Conservation (phyloP, 805 yeast species). For the Yarrowia alimentaria region DNA sequence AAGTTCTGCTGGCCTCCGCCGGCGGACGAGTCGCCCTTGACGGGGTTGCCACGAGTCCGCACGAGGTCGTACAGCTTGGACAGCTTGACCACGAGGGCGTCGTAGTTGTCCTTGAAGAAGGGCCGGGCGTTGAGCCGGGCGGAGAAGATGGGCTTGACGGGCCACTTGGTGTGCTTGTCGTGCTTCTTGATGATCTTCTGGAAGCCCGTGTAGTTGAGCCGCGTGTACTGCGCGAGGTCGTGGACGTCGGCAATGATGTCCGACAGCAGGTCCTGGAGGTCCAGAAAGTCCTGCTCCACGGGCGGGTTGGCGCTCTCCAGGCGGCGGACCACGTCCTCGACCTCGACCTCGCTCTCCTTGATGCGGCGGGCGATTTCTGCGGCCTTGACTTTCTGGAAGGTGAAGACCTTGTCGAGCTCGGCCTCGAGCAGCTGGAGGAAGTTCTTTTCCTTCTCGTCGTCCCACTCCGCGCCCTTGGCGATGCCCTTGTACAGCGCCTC, state of each 20-base stretch:
- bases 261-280: slow-evolving; percentile 68
- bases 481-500: slow-evolving; percentile 70
- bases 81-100: slow-evolving; percentile 79
- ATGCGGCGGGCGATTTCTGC: slow-evolving; percentile 83
- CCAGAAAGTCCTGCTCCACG: slow-evolving; percentile 64
- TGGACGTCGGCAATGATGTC: slow-evolving; percentile 97
- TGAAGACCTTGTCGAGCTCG: slow-evolving; percentile 89
- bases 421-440: slow-evolving; percentile 72
- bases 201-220: slow-evolving; percentile 94
- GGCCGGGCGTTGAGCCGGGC: slow-evolving; percentile 92
- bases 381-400: slow-evolving; percentile 83
- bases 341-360: slow-evolving; percentile 73
- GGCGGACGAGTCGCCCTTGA: slow-evolving; percentile 92
- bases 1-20: slow-evolving; percentile 98
- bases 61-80: slow-evolving; percentile 88
- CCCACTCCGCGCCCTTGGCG: slow-evolving; percentile 62
- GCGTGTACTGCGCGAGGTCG: slow-evolving; percentile 89
- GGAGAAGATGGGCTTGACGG: slow-evolving; percentile 86
- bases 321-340: slow-evolving; percentile 60
- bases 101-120: slow-evolving; percentile 93
- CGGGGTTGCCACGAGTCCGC: slow-evolving; percentile 94
- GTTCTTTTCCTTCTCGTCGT: slow-evolving; percentile 72
- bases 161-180: slow-evolving; percentile 81
- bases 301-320: slow-evolving; percentile 47
- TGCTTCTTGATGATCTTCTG: slow-evolving; percentile 96